Evolutionary conservation across 2,329 filamentous ascomycete species (phyloP).

Genomic region (Venturia aucupariae): DNA sequence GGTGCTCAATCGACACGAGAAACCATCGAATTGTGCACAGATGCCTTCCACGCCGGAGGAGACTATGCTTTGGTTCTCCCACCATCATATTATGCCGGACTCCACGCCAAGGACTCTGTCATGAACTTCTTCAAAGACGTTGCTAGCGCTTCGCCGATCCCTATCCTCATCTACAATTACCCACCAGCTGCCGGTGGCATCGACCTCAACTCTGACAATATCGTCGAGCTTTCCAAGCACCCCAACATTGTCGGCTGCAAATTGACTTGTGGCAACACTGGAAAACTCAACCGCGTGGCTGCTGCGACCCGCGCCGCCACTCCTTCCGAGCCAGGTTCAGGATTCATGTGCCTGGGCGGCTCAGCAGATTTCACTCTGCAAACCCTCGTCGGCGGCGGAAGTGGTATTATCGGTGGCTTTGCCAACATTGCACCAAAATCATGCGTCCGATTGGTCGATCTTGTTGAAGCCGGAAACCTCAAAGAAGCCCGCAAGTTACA

Average conservation of each 20-base stretch:
- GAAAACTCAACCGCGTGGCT: slow-evolving; percentile 53
- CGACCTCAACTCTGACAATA: slow-evolving; percentile 54
- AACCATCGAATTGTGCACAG: slow-evolving; percentile 58
- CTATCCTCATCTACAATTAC: slow-evolving; percentile 62
- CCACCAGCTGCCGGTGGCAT: slow-evolving; percentile 55
- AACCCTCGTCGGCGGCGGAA: slow-evolving; percentile 58
- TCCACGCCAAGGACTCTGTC: slow-evolving; percentile 53
- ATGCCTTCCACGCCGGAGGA: slow-evolving; percentile 60
- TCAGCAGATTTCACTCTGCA: slow-evolving; percentile 67
- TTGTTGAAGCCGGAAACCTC: slow-evolving; percentile 51
- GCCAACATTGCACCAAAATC: slow-evolving; percentile 62
- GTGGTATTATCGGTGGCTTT: slow-evolving; percentile 62
- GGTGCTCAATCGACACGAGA: slow-evolving; percentile 66
- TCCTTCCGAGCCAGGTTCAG: slow-evolving; percentile 31
- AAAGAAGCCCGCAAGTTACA: slow-evolving; percentile 55
- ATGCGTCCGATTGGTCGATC: slow-evolving; percentile 51
- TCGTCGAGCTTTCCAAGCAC: slow-evolving; percentile 51
- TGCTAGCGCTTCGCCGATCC: slow-evolving; percentile 53
- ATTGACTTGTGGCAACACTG: slow-evolving; percentile 61
- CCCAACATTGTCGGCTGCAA: slow-evolving; percentile 61
- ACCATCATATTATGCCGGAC: slow-evolving; percentile 63
- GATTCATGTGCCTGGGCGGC: slow-evolving; percentile 63
- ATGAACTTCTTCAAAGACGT: slow-evolving; percentile 58
- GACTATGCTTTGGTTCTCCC: slow-evolving; percentile 70
- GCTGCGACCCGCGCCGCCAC: slow-evolving; percentile 40